Conservation (phyloP, 176 grass and related monocot species). For the Aegilops bicornis region DNA sequence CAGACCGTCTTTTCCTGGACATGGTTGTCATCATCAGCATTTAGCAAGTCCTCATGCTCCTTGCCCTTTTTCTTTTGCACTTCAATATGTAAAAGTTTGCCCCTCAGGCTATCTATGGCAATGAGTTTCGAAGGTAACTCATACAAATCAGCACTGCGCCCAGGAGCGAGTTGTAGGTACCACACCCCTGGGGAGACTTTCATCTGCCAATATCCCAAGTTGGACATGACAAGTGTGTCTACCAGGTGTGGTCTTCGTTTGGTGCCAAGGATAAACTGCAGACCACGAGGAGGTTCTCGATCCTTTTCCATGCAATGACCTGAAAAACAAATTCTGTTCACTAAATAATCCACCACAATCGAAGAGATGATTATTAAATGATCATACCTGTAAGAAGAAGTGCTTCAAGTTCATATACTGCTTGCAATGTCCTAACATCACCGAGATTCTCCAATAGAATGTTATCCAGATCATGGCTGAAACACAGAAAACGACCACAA, state of each 20-base stretch:
- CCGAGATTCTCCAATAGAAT: slow-evolving; percentile 93
- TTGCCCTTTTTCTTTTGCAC: slow-evolving; percentile 89
- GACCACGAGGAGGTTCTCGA: slow-evolving; percentile 83
- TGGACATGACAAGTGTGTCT: slow-evolving; percentile 99
- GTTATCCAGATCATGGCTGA: slow-evolving; percentile 97
- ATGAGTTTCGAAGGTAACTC: slow-evolving; percentile 58
- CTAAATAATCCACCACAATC: slow-evolving; percentile 14
- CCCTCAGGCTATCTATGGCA: slow-evolving; percentile 89
- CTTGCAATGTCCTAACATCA: slow-evolving; percentile 81
- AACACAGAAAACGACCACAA: slow-evolving; percentile 35
- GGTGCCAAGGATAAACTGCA: slow-evolving; percentile 97
- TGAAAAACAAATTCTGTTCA: slow-evolving; percentile 40
- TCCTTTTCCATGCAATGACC: slow-evolving; percentile 98
- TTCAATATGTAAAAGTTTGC: slow-evolving; percentile 89
- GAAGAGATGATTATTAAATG: slow-evolving; percentile 36
- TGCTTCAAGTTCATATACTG: slow-evolving; percentile 97
- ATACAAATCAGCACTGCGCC: slow-evolving; percentile 89
- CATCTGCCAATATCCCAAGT: slow-evolving; percentile 99
- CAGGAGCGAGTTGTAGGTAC: slow-evolving; percentile 93
- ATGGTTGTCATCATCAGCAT: slow-evolving; percentile 57
- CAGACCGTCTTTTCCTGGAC: slow-evolving; percentile 63
- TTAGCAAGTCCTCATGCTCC: slow-evolving; percentile 80
- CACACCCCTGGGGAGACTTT: slow-evolving; percentile 95
- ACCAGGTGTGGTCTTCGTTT: slow-evolving; percentile 85
- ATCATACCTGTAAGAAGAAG: slow-evolving; percentile 85